Base-by-base conservation (phyloP, 352 stramenopile species). In the Globisporangium canariense region DNA sequence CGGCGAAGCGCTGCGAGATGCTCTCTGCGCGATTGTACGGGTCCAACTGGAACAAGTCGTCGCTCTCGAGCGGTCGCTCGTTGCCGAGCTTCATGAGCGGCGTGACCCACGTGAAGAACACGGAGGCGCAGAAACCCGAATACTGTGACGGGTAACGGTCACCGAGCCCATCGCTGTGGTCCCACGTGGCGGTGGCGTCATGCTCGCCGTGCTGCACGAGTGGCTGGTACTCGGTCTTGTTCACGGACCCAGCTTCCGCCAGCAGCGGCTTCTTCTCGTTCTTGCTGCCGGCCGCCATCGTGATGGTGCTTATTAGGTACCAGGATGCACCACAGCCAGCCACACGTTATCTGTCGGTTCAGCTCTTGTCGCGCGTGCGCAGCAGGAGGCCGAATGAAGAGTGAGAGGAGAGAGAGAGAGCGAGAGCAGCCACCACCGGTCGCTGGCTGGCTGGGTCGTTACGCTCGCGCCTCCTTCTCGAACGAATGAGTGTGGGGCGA, bases 31-130 rank as follows among this genome's bases (percentile, higher is more conserved):
- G 77, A 58, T 93, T 90, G 8, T 68, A 65, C 8, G 70, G 76
- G 60, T 90, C 79, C 25, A 94, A 63, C 52, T 86, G 77, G 56
- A 83, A 90, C 58, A 96, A 47, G 53, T 96, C 87, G 18, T 83
- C 73, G 65, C 77, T 67, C 46, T 96, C 75, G 4, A 96, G 65
- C 10, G 82, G 78, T 1, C 81, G 73, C 53, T 84, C 64, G 60
- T 81, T 89, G 11, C 86, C 86, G 55, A 91, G 71, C 58, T 87
- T 69, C 77, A 95, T 89, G 16, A 95, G 56, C 53, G 80, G 80
- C 50, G 81, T 89, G 30, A 95, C 65, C 86, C 86, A 95, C 54
- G 73, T 78, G 67, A 95, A 95, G 40, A 90, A 78, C 28, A 87
- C 69, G 22, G 68, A 69, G n/a, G 77, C 79, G 25, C 75, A 46